phyloP scores from a whole-genome alignment of 331 rosid genomes.

The Cydonia oblonga region DNA sequence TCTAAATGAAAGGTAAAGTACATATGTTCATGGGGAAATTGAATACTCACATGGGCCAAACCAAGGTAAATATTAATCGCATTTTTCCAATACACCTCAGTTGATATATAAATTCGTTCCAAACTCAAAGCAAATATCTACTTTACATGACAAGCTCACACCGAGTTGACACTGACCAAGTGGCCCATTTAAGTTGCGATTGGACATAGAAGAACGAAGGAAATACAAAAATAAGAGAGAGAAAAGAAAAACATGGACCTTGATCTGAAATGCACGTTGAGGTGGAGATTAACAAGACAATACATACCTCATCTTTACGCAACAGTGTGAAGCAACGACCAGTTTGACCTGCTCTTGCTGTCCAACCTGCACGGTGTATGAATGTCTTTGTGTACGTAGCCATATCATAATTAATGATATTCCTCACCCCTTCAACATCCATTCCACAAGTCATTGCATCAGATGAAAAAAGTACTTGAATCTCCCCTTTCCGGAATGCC shows the following conservation, averaged over 20 bases:
- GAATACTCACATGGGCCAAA: background rate
- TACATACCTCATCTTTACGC: slow-evolving; percentile 69
- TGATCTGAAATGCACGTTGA: background rate
- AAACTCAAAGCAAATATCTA: background rate
- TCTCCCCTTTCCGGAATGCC: slow-evolving; percentile 63
- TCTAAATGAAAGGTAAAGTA: background rate
- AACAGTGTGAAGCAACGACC: slow-evolving; percentile 86
- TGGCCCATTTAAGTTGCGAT: background rate
- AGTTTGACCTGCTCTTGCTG: slow-evolving; percentile 88
- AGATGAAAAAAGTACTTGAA: slow-evolving; percentile 85
- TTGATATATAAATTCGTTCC: background rate
- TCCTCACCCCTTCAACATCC: slow-evolving; percentile 87
- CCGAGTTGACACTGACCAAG: background rate
- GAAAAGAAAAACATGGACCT: background rate
- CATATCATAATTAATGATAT: slow-evolving; percentile 77
- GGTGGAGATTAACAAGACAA: no score
- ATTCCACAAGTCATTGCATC: slow-evolving; percentile 97
- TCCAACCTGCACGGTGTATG: slow-evolving; percentile 90
- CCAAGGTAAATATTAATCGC: background rate
- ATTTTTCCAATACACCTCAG: background rate
- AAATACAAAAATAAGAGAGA: background rate
- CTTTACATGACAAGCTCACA: background rate
- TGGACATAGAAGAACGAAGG: background rate
- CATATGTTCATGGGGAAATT: background rate
- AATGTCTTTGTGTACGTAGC: slow-evolving; percentile 71